Percentiles rank a stretch among this genome's conserved stretches.
These are phyloP conservation scores for Breviolum minutum DNA, from an alignment of 73 alveolate genomes.

Conservation along the genomic window DNA sequence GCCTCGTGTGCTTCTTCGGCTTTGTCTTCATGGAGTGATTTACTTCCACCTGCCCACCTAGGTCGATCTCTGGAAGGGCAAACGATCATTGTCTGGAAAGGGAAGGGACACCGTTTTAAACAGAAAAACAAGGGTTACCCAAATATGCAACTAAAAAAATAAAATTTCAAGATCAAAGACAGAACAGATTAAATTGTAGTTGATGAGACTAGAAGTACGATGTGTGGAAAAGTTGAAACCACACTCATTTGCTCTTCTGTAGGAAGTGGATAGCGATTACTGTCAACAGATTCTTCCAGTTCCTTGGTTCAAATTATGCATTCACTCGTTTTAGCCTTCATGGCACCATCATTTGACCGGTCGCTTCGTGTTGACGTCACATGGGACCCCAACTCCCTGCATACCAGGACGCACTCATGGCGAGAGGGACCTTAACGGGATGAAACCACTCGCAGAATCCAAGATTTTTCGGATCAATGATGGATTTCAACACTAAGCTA, in stretches of 20 bases:
- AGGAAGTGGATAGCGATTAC: too few relatives aligned
- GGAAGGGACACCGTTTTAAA: background rate
- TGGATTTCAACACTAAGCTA: too few relatives aligned
- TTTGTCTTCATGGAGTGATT: background rate
- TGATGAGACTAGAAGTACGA: too few relatives aligned
- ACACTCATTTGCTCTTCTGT: background rate
- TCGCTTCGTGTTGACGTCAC: background rate
- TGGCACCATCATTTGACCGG: background rate
- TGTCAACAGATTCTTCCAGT: too few relatives aligned
- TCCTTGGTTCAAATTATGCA: too few relatives aligned
- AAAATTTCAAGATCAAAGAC: too few relatives aligned
- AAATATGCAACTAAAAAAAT: too few relatives aligned
- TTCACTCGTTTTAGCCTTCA: background rate
- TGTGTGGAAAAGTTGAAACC: too few relatives aligned
- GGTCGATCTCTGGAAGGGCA: background rate
- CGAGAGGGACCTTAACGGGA: background rate
- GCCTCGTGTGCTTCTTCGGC: conserved; percentile 12
- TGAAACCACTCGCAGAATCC: background rate
- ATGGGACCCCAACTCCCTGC: background rate
- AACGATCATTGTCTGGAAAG: background rate
- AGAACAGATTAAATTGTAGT: too few relatives aligned
- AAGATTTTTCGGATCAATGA: too few relatives aligned
- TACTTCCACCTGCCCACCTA: conserved; percentile 18
- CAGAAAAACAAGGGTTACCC: too few relatives aligned
- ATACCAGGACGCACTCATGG: conserved; percentile 11